Base-by-base conservation (phyloP, 2,329 filamentous ascomycete genomes). In the Cephalotrichum gorgonifer region DNA sequence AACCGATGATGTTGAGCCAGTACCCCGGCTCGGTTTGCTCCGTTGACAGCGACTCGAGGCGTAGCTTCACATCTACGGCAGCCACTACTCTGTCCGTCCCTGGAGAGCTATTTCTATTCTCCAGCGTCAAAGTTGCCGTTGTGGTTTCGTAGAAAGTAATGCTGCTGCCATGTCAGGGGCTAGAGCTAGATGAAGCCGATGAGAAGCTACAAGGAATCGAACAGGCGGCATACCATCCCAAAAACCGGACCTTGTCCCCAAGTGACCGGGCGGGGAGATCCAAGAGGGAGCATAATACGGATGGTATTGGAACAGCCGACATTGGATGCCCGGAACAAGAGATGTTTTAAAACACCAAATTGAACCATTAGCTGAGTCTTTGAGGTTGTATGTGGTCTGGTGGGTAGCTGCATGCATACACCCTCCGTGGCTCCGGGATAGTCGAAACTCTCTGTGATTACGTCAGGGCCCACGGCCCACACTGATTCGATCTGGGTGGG, bases 1-100 rank as follows among this genome's bases (percentile, higher is more conserved):
- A 94, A 6, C 90, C 91, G 55, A 96, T 78, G 3, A 96, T 75
- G 61, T 96, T 95, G 45, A 96, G 66, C 89, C 90, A 96, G 52
- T 84, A 76, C n/a, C 91, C 91, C 25, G 85, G 68, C 46, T 81
- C 74, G 47, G 85, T 75, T 46, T 86, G 73, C 50, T 82, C 75
- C 22, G 74, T 66, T 20, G 76, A 78, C 51, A 93, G 66, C 9
- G 69, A 74, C 57, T 82, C 75, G 5, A 95, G 73, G 3, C 94
- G 64, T 54, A 90, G 77, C 47, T 78, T 75, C 51, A 94, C 74
- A 58, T 93, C 79, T 31, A 95, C 86, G 33, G 71, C 61, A 2
- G 79, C 83, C 44, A 65, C 66, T 38, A 75, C 66, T 42, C 67
- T 63, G 49, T 62, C 62, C 43, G 59, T 60, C 17, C 58, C 64